These are phyloP conservation scores for Schizochytrium sp. DNA, from an alignment of 108 stramenopile species.

Conservation along the genomic window DNA sequence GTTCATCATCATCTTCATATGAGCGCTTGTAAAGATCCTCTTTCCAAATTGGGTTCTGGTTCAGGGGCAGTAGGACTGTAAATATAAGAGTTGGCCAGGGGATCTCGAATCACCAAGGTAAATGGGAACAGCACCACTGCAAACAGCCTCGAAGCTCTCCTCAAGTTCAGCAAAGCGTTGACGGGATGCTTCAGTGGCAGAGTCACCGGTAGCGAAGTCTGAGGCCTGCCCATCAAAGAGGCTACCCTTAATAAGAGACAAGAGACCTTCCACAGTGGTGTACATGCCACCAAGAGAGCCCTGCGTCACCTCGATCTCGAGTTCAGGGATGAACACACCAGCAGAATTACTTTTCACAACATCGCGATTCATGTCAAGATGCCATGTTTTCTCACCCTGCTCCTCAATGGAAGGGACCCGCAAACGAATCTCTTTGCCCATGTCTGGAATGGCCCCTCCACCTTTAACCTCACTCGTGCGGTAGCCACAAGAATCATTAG, in stretches of 20 bases:
- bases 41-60: slow-evolving; percentile 3
- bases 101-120: slow-evolving; percentile 83
- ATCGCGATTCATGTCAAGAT: slow-evolving; percentile 83
- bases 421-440: slow-evolving; percentile 80
- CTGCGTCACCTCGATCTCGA: slow-evolving; percentile 76
- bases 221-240: slow-evolving; percentile 79
- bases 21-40: slow-evolving; percentile 43
- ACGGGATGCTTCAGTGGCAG: slow-evolving; percentile 69
- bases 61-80: not conserved
- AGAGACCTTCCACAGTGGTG: slow-evolving; percentile 87
- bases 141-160: slow-evolving; percentile 69
- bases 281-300: slow-evolving; percentile 86
- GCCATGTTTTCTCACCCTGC: slow-evolving; percentile 9
- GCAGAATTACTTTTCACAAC: slow-evolving; percentile 88
- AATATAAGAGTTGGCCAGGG: slow-evolving; percentile 89
- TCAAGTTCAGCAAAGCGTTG: slow-evolving; percentile 73
- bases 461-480: slow-evolving; percentile 83
- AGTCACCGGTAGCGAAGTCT: slow-evolving; percentile 80
- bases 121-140: slow-evolving; percentile 82
- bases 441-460: slow-evolving; percentile 85
- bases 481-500: slow-evolving; percentile 83
- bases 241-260: slow-evolving; percentile 79
- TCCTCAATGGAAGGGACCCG: slow-evolving; percentile 57
- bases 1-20: slow-evolving; percentile 60
- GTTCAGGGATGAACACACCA: slow-evolving; percentile 82